phyloP scores from a whole-genome alignment of 495 filamentous ascomycete species.

The Paragyromitra xinjiangensis region DNA sequence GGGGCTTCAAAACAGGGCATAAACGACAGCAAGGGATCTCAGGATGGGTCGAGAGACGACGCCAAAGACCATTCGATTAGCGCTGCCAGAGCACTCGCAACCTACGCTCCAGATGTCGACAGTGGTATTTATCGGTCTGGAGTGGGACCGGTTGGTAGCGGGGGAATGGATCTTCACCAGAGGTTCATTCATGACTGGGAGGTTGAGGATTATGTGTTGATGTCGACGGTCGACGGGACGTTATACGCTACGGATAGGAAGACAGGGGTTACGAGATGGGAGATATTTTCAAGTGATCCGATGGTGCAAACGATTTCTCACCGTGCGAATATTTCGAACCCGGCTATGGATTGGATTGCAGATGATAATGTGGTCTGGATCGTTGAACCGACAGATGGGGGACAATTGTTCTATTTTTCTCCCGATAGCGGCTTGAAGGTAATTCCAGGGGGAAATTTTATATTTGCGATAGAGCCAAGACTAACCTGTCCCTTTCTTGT shows the following conservation, averaged over 20 bases:
- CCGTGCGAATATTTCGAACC: conserved; percentile 71
- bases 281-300: conserved; percentile 79
- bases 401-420: conserved; percentile 86
- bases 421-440: conserved; percentile 62
- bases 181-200: conserved; percentile 79
- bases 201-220: conserved; percentile 98
- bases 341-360: conserved; percentile 62
- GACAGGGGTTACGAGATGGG: conserved; percentile 83
- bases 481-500: conserved; percentile 16
- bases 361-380: conserved; percentile 94
- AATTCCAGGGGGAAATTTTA: conserved; percentile 43
- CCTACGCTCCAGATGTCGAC: conserved; percentile 36
- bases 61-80: conserved; percentile 22
- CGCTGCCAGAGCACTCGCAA: conserved; percentile 42
- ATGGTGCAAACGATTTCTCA: conserved; percentile 91
- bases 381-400: conserved; percentile 89
- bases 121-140: conserved; percentile 36
- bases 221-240: conserved; percentile 98
- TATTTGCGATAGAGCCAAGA: conserved; percentile 1
- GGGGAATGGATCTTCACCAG: conserved; percentile 32
- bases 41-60: conserved; percentile 4
- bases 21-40: conserved; percentile 32
- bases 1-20: conserved; percentile 45
- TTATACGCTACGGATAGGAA: conserved; percentile 92
- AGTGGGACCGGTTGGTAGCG: conserved; percentile 23